Base-by-base conservation (phyloP, 495 filamentous ascomycete species). In the Platismatia glauca region DNA sequence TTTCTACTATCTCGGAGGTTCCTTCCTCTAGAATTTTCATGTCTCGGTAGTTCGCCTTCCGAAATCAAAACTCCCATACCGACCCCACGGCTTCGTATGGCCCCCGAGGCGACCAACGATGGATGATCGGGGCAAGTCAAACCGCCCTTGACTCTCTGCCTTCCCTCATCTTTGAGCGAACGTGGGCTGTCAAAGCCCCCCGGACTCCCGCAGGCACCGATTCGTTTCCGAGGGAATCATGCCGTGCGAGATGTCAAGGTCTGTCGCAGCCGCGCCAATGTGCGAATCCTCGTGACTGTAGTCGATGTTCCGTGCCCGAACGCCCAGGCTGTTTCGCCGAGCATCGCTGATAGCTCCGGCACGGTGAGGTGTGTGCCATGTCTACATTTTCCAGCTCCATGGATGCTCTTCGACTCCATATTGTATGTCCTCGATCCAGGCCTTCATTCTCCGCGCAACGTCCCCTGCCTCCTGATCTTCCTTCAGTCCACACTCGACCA, bases 341-440 rank as follows among this genome's bases (percentile, higher is more conserved):
- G 4, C 2, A 27, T 48, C 44, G 7, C 44, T 48, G 11, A 50
- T 27, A 50, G 11, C 22, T 29, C 29, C 46, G 24, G 46, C 46
- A 50, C 6, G 22, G 11, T 50, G 11, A 29, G 46, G 24, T 29
- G 16, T 29, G 11, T 50, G 46, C 46, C 24, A 15, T 27, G 24
- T 29, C 46, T 43, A 61, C 9, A 69, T 39, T 34, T 65, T 60
- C 27, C 63, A 13, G 55, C 90, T 91, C 91, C 91, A 96, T 60
- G 84, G 79, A 72, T 95, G 89, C 71, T 87, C 79, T 73, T 95
- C 91, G 68, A 95, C 91, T 52, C 94, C 94, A 71, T 97, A 97
- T 76, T 96, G 91, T 63, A 92, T 89, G 50, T 78, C 86, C 76
- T 96, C 91, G 65, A 98, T 96, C 94, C 94, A 98, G 67, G 82